phyloP scores from a whole-genome alignment of 2,329 filamentous ascomycete species.

The Colletotrichum australisinense region DNA sequence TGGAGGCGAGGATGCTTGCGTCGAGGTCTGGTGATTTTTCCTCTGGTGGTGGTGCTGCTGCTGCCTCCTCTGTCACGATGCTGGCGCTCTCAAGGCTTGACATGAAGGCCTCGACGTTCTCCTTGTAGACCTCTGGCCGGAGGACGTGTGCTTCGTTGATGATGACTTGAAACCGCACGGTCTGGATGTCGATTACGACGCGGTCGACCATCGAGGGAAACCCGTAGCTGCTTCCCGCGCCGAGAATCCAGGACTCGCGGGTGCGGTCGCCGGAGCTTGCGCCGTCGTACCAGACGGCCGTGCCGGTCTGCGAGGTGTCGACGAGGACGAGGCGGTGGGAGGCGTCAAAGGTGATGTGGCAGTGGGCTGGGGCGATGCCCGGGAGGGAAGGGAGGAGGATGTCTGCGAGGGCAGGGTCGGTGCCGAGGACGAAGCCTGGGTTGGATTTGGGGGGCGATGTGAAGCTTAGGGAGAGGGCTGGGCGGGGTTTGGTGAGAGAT shows the following conservation, averaged over 20 bases:
- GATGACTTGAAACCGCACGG: constrained; percentile 51
- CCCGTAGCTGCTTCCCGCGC: constrained; percentile 44
- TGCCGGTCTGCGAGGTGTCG: constrained; percentile 51
- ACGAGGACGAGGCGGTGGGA: constrained; percentile 51
- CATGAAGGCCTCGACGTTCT: constrained; percentile 47
- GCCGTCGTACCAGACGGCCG: constrained; percentile 56
- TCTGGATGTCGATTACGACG: constrained; percentile 53
- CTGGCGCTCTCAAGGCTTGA: not conserved
- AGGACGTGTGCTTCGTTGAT: constrained; percentile 48
- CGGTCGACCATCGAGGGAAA: constrained; percentile 48
- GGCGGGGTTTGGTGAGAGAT: constrained; percentile 9
- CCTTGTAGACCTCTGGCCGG: constrained; percentile 46
- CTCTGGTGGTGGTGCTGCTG: not conserved
- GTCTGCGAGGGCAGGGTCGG: constrained; percentile 50
- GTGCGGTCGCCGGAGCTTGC: constrained; percentile 50
- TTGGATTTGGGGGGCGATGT: constrained; percentile 46
- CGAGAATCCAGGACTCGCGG: constrained; percentile 50
- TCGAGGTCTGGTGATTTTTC: not conserved
- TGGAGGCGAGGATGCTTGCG: no score
- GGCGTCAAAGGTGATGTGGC: constrained; percentile 51
- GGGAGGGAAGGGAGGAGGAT: constrained; percentile 48
- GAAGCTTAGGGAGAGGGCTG: constrained; percentile 51
- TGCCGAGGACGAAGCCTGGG: constrained; percentile 51
- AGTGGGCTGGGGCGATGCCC: constrained; percentile 50
- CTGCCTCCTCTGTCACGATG: not conserved